Evolutionary conservation across 331 rosid genomes (phyloP).

Genomic region (Quercus lobata): DNA sequence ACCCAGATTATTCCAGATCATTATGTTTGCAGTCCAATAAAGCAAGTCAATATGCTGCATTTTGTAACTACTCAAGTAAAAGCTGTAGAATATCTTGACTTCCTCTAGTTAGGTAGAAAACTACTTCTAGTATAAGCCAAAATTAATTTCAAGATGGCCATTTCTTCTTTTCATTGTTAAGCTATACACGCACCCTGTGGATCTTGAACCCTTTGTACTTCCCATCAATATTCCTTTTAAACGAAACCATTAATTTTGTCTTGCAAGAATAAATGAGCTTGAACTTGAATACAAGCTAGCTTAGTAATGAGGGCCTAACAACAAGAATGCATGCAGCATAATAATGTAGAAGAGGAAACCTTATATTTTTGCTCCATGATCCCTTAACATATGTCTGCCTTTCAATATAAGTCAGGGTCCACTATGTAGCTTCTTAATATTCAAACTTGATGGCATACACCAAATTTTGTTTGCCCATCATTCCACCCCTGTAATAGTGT

Average conservation of each 20-base stretch:
- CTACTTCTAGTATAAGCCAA: neutral
- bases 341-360: neutral
- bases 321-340: neutral
- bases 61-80: neutral
- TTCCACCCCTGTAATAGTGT: neutral
- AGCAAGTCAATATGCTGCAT: neutral
- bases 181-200: too few species aligned
- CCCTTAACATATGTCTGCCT: neutral
- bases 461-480: neutral
- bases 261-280: neutral
- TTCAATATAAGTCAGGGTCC: neutral
- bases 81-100: neutral
- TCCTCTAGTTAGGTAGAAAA: neutral
- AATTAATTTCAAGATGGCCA: neutral
- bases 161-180: too few species aligned
- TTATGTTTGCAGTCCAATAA: neutral
- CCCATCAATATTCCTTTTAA: neutral
- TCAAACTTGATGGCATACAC: neutral
- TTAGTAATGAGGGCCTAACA: neutral
- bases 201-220: neutral
- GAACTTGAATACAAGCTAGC: neutral
- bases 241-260: neutral
- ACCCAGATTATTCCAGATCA: neutral
- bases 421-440: neutral
- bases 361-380: neutral